These are phyloP conservation scores for Dothistroma pini DNA, from an alignment of 2,329 filamentous ascomycete species.

Conservation along the genomic window DNA sequence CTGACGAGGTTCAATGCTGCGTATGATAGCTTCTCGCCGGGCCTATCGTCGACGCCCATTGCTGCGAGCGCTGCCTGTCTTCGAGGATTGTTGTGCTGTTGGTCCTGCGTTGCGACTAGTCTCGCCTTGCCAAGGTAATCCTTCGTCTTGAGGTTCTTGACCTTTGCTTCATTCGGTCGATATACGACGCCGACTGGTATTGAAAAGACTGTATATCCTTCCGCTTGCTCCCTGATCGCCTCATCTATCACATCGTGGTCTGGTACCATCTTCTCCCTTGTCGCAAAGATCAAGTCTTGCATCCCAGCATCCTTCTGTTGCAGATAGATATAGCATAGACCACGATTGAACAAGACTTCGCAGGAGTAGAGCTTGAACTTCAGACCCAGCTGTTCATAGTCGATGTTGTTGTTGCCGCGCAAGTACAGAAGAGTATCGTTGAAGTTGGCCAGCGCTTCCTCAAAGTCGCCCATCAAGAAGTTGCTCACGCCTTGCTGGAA, in stretches of 20 bases:
- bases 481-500: conserved; percentile 99
- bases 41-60: conserved; percentile 71
- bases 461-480: conserved; percentile 93
- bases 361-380: conserved; percentile 97
- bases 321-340: conserved; percentile 94
- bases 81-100: conserved; percentile 27
- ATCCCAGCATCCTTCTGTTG: conserved; percentile 87
- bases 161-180: conserved; percentile 93
- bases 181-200: conserved; percentile 96
- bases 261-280: conserved; percentile 92
- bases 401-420: conserved; percentile 93
- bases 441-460: conserved; percentile 96
- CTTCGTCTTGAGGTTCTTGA: conserved; percentile 96
- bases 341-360: conserved; percentile 95
- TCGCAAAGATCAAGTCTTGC: conserved; percentile 84
- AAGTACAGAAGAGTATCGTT: conserved; percentile 96
- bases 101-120: conserved; percentile 67
- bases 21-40: conserved; percentile 80
- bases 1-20: conserved; percentile 92
- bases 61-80: conserved; percentile 36
- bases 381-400: conserved; percentile 92
- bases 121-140: conserved; percentile 97
- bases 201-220: conserved; percentile 98
- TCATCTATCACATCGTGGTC: conserved; percentile 99
- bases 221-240: conserved; percentile 86